Evolutionary conservation across 2,329 filamentous ascomycete species (phyloP), one percentile per base, ranked within the genome.

Genomic region (Fusarium mundagurra): DNA sequence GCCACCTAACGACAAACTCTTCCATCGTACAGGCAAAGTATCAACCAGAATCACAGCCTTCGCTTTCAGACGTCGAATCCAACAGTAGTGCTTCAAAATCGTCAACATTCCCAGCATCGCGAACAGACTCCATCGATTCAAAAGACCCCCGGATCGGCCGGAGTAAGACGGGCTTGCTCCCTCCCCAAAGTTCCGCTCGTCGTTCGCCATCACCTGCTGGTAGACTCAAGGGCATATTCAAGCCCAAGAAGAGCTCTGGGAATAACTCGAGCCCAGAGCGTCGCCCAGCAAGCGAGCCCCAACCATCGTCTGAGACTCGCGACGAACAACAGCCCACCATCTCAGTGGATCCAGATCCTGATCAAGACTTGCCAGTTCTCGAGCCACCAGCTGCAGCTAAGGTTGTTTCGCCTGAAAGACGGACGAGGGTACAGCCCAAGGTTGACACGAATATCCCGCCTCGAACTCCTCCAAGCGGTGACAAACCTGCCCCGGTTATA

Each of bases 131-230:
- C 45, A 64, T 69, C 59, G 77, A 79, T 44, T 69, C 73, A 27
- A 79, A 69, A 59, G 75, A 79, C 22, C 67, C 58, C 71, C 76
- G 76, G 64, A 61, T 79, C 65, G 67, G 77, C 59, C 77, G 77
- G 61, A 77, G 74, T 63, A 79, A 77, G 70, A 79, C 77, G 38
- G 64, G 75, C 44, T 66, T 79, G 48, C 59, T 76, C 20, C 77
- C 77, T 63, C 77, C 77, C 29, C 79, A 78, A 73, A 84, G 82
- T 76, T 84, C 84, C 68, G 80, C 83, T 51, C 88, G 88, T 75
- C 89, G 92, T 68, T 90, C 90, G 31, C 86, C 89, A 27, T 95
- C 94, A 16, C 92, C 93, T 17, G 90, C 89, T 59, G 89, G 91
- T 78, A 93, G 91, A 78, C 85, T 96, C 70, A 92, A 78, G 55